Conservation (phyloP, 2,329 filamentous ascomycete species). For the Endothia cerciana region DNA sequence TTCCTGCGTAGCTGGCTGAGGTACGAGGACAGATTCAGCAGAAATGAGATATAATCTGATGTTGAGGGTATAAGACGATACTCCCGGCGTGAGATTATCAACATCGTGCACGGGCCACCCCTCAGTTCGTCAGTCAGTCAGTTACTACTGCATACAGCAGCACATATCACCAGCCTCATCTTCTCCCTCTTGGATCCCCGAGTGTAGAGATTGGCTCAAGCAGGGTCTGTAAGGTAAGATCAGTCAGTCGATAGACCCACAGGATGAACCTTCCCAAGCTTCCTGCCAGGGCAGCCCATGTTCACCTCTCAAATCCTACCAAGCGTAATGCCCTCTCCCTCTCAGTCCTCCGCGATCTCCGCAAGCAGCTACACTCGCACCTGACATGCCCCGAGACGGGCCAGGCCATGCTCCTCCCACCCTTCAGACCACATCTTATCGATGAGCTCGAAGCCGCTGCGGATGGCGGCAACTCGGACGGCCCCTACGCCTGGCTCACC, state of each 20-base stretch:
- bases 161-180: neutral
- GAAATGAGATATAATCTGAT: too few relatives aligned
- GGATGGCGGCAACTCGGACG: neutral
- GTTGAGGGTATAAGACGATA: too few relatives aligned
- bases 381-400: constrained; percentile 33
- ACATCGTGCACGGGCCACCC: neutral
- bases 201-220: neutral
- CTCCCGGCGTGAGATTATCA: too few relatives aligned
- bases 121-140: too few relatives aligned
- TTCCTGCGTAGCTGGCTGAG: neutral
- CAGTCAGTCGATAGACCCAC: neutral
- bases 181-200: neutral
- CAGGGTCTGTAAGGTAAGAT: neutral
- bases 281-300: constrained; percentile 35
- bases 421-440: constrained; percentile 34
- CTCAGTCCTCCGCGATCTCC: constrained; percentile 33
- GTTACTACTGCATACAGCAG: too few relatives aligned
- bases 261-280: constrained; percentile 32
- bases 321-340: constrained; percentile 36
- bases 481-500: constrained; percentile 37
- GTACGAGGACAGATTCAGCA: neutral
- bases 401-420: constrained; percentile 35
- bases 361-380: constrained; percentile 32
- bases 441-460: constrained; percentile 27
- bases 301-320: constrained; percentile 34